Percentiles rank a stretch among this genome's conserved stretches.
phyloP scores from a whole-genome alignment of 2,329 filamentous ascomycete species.

The Fusarium veterinarium region DNA sequence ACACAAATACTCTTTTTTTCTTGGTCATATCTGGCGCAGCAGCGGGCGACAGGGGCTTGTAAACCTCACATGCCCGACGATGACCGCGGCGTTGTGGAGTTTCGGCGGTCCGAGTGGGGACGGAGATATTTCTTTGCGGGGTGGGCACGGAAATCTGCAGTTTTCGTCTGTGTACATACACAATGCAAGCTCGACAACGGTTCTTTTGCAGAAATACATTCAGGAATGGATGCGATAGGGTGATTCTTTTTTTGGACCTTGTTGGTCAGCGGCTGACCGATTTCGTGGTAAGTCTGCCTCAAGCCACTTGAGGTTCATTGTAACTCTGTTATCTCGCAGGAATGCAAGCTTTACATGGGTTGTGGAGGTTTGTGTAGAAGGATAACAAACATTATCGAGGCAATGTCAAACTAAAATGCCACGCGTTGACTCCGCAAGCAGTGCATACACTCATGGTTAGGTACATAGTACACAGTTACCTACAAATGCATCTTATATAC shows the following conservation, averaged over 20 bases:
- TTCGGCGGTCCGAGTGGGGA: conserved; percentile 36
- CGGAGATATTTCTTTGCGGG: background rate
- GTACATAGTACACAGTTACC: background rate
- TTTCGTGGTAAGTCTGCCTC: background rate
- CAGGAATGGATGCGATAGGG: conserved; percentile 17
- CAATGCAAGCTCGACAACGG: conserved; percentile 15
- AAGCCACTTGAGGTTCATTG: conserved; percentile 10
- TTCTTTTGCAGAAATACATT: conserved; percentile 18
- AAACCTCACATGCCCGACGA: conserved; percentile 36
- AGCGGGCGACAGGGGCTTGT: background rate
- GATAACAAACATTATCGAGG: background rate
- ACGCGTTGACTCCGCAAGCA: background rate
- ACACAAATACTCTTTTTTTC: background rate
- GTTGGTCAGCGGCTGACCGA: conserved; percentile 32
- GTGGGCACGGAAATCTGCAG: conserved; percentile 22
- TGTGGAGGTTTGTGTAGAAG: background rate
- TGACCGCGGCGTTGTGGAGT: conserved; percentile 43
- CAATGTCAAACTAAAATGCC: conserved; percentile 5
- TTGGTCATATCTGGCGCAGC: conserved; percentile 1
- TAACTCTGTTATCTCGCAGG: background rate
- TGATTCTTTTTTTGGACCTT: background rate
- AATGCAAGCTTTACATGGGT: background rate
- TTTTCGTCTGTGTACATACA: background rate
- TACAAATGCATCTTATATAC: background rate
- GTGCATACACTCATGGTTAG: background rate